These are phyloP conservation scores for Phytopythium ostracodes DNA, from an alignment of 352 stramenopile species.

Conservation along the genomic window DNA sequence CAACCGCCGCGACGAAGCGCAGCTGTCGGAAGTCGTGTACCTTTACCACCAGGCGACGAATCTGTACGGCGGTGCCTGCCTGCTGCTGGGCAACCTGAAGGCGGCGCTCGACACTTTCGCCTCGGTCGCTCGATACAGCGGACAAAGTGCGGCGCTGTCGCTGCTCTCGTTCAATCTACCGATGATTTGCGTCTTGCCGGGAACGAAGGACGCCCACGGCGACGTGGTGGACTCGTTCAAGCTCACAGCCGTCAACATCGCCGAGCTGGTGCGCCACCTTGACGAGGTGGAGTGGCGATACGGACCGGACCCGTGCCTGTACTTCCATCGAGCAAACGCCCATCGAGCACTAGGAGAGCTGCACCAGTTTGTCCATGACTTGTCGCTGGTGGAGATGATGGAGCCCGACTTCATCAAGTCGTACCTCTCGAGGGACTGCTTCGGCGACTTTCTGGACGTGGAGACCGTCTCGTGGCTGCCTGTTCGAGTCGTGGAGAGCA, in stretches of 20 bases:
- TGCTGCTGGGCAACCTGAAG: conserved; percentile 50
- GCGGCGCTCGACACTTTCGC: conserved; percentile 44
- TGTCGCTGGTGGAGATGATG: conserved; percentile 45
- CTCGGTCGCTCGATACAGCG: conserved; percentile 20
- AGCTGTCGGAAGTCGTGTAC: conserved; percentile 15
- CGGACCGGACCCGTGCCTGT: conserved; percentile 45
- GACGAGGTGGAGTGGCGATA: conserved; percentile 56
- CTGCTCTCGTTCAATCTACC: conserved; percentile 27
- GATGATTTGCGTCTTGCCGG: conserved; percentile 37
- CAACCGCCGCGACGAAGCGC: background rate
- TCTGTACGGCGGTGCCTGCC: conserved; percentile 41
- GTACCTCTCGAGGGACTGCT: conserved; percentile 31
- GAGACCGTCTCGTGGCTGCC: conserved; percentile 65
- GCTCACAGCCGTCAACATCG: conserved; percentile 36
- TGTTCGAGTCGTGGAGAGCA: conserved; percentile 27
- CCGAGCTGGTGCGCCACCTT: conserved; percentile 42
- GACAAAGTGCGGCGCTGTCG: background rate
- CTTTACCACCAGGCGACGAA: conserved; percentile 40
- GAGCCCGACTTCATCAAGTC: conserved; percentile 34
- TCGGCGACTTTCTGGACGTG: conserved; percentile 51
- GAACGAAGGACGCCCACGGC: conserved; percentile 30
- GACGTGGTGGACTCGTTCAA: conserved; percentile 44
- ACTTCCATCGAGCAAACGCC: conserved; percentile 53
- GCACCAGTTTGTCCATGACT: conserved; percentile 36
- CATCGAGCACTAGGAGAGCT: conserved; percentile 45